Conservation (phyloP, 192 early-diverging fungal species). For the Podila epicladia region DNA sequence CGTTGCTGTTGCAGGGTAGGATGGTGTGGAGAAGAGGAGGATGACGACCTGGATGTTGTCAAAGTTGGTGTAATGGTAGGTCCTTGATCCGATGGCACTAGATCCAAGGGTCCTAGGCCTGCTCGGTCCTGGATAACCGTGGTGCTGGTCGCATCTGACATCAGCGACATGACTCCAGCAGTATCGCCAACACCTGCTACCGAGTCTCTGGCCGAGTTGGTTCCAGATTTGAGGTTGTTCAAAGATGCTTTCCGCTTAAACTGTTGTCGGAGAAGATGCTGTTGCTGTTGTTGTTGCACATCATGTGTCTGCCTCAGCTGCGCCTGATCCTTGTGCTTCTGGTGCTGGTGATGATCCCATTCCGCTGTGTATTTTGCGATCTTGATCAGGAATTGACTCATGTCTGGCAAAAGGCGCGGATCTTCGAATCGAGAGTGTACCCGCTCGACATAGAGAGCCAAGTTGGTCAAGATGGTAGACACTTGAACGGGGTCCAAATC, state of each 20-base stretch:
- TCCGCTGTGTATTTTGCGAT: constrained; percentile 55
- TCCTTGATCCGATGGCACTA: not conserved
- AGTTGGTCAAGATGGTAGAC: constrained; percentile 62
- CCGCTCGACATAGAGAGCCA: constrained; percentile 60
- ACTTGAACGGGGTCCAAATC: constrained; percentile 57
- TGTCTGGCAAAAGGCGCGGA: constrained; percentile 52
- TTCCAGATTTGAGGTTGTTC: constrained; percentile 8
- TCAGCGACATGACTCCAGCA: not conserved
- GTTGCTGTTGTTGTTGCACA: constrained; percentile 8
- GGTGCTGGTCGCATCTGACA: not conserved
- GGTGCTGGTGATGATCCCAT: constrained; percentile 49
- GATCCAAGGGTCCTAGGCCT: not conserved
- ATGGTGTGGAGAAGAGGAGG: not conserved
- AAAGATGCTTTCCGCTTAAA: not conserved
- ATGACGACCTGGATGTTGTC: not conserved
- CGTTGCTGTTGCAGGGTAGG: not conserved
- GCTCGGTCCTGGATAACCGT: not conserved
- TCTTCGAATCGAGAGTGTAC: constrained; percentile 61
- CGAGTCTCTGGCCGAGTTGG: constrained; percentile 18
- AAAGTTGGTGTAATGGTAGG: not conserved
- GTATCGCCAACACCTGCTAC: too few species aligned
- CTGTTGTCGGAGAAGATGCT: constrained; percentile 7
- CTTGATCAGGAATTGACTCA: constrained; percentile 52
- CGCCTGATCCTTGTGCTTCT: constrained; percentile 20
- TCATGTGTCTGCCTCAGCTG: constrained; percentile 19